phyloP scores from a whole-genome alignment of 2,329 filamentous ascomycete genomes.

The Calonectria pteridis region DNA sequence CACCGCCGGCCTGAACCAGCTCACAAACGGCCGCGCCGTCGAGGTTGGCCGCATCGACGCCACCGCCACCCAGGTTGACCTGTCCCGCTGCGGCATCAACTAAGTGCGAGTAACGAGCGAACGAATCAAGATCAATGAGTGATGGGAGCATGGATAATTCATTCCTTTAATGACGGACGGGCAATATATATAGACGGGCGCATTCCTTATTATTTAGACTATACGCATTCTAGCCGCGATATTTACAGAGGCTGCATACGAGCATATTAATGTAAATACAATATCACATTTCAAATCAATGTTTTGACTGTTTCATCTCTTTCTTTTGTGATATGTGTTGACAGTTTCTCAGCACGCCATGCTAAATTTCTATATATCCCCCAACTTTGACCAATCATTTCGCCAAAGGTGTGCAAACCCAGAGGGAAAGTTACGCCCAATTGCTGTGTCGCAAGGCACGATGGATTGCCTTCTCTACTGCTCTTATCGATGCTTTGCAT shows the following conservation, averaged over 20 bases:
- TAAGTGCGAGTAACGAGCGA: not conserved
- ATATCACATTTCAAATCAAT: not conserved
- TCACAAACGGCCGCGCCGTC: slow-evolving; percentile 65
- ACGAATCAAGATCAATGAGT: not conserved
- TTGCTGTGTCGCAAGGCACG: too few relatives aligned
- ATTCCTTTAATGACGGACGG: not conserved
- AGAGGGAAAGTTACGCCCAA: too few relatives aligned
- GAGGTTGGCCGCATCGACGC: slow-evolving; percentile 66
- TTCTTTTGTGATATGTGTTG: not conserved
- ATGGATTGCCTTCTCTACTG: too few relatives aligned
- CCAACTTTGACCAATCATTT: too few relatives aligned
- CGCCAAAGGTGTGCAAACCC: too few relatives aligned
- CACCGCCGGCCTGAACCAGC: slow-evolving; percentile 64
- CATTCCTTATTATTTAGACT: slow-evolving; percentile 7
- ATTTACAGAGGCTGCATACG: not conserved
- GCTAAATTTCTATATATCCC: not conserved
- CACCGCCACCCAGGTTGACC: slow-evolving; percentile 18
- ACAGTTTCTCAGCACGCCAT: not conserved
- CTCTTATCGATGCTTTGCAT: too few relatives aligned
- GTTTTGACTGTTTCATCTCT: not conserved
- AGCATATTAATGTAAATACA: slow-evolving; percentile 8
- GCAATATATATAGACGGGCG: not conserved
- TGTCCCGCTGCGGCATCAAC: not conserved
- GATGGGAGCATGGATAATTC: not conserved
- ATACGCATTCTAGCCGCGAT: not conserved